phyloP scores from a whole-genome alignment of 257 asterid genomes.

The Nicotiana noctiflora region DNA sequence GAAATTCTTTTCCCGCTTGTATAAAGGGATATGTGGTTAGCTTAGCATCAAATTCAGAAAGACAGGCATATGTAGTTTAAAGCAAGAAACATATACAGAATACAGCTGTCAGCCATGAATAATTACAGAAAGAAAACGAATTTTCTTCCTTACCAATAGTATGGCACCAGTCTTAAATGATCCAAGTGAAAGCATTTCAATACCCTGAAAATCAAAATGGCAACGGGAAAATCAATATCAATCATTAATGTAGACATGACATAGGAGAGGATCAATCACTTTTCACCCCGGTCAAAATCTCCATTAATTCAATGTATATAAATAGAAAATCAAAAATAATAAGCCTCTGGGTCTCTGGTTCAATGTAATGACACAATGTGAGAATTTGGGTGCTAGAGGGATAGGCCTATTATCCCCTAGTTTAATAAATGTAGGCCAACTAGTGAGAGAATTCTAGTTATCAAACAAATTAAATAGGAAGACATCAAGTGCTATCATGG shows the following conservation, averaged over 20 bases:
- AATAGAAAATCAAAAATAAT: neutral
- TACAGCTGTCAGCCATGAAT: neutral
- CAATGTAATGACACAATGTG: neutral
- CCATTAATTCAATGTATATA: neutral
- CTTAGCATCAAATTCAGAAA: neutral
- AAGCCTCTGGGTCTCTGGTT: neutral
- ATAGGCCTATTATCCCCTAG: neutral
- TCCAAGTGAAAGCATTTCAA: constrained; percentile 97
- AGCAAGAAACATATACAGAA: neutral
- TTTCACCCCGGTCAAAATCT: neutral
- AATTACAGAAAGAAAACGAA: neutral
- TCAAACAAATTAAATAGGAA: neutral
- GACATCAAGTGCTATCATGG: neutral
- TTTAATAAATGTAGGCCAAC: neutral
- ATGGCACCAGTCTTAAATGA: constrained; percentile 96
- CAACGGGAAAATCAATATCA: constrained; percentile 1
- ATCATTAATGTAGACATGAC: neutral
- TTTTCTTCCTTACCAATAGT: constrained; percentile 60
- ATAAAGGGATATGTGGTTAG: neutral
- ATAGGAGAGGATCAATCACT: neutral
- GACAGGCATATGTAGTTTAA: neutral
- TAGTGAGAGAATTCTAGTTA: neutral
- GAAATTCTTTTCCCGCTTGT: neutral
- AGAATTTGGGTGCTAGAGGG: neutral
- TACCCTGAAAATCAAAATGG: constrained; percentile 41